Evolutionary conservation across 805 yeast genomes (phyloP).

Genomic region (Ogataea nakhonphanomensis): DNA sequence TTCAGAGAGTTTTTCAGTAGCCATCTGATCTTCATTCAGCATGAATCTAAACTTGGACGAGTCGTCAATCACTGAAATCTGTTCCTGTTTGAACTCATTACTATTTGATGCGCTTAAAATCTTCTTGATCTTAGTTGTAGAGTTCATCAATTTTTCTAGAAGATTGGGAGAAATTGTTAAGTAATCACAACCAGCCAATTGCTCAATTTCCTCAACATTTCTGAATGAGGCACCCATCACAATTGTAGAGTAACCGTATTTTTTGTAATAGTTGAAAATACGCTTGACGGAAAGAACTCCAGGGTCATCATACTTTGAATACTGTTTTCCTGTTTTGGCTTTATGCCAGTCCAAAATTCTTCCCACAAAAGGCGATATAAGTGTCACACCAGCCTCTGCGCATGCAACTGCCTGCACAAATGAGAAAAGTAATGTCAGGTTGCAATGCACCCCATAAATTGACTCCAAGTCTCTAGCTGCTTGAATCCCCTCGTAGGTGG

Average conservation of each 20-base stretch:
- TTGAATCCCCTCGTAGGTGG: slow-evolving; percentile 99
- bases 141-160: slow-evolving; percentile 79
- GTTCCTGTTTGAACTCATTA: slow-evolving; percentile 48
- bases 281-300: slow-evolving; percentile 88
- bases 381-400: slow-evolving; percentile 94
- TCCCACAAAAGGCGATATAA: slow-evolving; percentile 98
- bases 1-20: slow-evolving; percentile 94
- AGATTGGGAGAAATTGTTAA: slow-evolving; percentile 91
- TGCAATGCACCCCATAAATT: slow-evolving; percentile 86
- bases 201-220: slow-evolving; percentile 90
- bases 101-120: slow-evolving; percentile 60
- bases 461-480: slow-evolving; percentile 95
- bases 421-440: slow-evolving; percentile 91
- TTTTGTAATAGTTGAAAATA: slow-evolving; percentile 97
- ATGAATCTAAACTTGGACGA: slow-evolving; percentile 86
- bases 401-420: slow-evolving; percentile 97
- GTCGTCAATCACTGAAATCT: slow-evolving; percentile 76
- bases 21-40: slow-evolving; percentile 96
- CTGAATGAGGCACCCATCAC: slow-evolving; percentile 99
- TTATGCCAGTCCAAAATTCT: slow-evolving; percentile 98
- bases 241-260: slow-evolving; percentile 90
- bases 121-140: slow-evolving; percentile 72
- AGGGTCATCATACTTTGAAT: slow-evolving; percentile 79
- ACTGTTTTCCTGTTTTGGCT: slow-evolving; percentile 83
- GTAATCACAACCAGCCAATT: slow-evolving; percentile 95